phyloP scores from a whole-genome alignment of 176 grass and related monocot genomes.

The Ensete glaucum region DNA sequence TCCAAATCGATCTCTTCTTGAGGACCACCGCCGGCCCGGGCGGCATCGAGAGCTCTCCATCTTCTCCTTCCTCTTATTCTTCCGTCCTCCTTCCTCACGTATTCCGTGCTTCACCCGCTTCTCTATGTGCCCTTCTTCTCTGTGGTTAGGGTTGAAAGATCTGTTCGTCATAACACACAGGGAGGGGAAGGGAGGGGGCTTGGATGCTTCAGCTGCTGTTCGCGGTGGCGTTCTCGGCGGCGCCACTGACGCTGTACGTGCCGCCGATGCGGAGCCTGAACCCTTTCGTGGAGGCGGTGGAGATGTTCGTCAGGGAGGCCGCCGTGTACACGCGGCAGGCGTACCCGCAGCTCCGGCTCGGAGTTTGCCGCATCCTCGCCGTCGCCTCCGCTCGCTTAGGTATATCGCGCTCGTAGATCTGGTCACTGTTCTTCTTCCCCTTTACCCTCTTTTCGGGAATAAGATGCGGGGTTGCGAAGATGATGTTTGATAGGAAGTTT shows the following conservation, averaged over 20 bases:
- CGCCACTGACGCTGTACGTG: conserved; percentile 14
- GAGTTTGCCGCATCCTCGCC: not conserved
- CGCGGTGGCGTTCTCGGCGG: conserved; percentile 13
- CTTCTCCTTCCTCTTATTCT: not conserved
- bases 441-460: not conserved
- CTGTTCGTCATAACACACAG: not conserved
- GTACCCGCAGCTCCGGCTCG: conserved; percentile 2
- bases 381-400: not conserved
- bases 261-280: conserved; percentile 13
- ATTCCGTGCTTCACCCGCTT: no score
- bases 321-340: conserved; percentile 1
- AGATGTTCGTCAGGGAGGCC: conserved; percentile 1
- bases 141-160: not conserved
- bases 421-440: not conserved
- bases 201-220: conserved; percentile 16
- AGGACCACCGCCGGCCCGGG: not conserved
- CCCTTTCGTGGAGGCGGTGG: conserved; percentile 9
- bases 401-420: not conserved
- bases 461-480: not conserved
- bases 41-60: not conserved
- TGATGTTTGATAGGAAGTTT: not conserved
- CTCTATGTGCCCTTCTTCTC: not conserved
- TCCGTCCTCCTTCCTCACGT: no score
- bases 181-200: not conserved
- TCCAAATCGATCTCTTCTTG: not conserved